Evolutionary conservation across 331 rosid genomes (phyloP).

Genomic region (Spiraea crenata): DNA sequence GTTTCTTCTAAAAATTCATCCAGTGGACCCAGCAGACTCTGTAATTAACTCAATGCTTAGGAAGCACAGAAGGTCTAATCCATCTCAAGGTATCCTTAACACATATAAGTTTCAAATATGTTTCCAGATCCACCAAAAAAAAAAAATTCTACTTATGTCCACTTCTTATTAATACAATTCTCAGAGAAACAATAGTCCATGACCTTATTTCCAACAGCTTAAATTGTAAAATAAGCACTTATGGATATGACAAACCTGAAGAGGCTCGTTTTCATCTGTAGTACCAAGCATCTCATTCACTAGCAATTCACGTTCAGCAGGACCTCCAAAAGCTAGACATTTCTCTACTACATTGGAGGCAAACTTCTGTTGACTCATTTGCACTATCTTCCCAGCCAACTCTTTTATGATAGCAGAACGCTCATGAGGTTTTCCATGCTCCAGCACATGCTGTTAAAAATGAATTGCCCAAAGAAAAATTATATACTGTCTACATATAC

Average conservation of each 20-base stretch:
- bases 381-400: conserved; percentile 87
- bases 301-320: conserved; percentile 73
- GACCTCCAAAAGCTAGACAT: conserved; percentile 91
- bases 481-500: not conserved
- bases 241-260: conserved; percentile 60
- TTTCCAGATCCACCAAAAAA: not conserved
- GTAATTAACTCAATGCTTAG: not conserved
- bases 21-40: not conserved
- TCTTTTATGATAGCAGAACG: conserved; percentile 89
- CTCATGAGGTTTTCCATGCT: conserved; percentile 92
- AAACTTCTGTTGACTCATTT: conserved; percentile 98
- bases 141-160: not conserved
- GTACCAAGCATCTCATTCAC: conserved; percentile 97
- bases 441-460: conserved; percentile 86
- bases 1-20: not conserved
- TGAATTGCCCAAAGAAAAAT: conserved; percentile 11
- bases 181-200: not conserved
- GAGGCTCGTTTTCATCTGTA: conserved; percentile 96
- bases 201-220: not conserved
- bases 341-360: conserved; percentile 96
- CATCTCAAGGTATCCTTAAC: not conserved
- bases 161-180: not conserved
- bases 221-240: conserved; percentile 12
- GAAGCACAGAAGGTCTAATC: conserved; percentile 1
- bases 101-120: not conserved